phyloP scores from a whole-genome alignment of 164 flowering plant genomes.

The Annona squamosa region DNA sequence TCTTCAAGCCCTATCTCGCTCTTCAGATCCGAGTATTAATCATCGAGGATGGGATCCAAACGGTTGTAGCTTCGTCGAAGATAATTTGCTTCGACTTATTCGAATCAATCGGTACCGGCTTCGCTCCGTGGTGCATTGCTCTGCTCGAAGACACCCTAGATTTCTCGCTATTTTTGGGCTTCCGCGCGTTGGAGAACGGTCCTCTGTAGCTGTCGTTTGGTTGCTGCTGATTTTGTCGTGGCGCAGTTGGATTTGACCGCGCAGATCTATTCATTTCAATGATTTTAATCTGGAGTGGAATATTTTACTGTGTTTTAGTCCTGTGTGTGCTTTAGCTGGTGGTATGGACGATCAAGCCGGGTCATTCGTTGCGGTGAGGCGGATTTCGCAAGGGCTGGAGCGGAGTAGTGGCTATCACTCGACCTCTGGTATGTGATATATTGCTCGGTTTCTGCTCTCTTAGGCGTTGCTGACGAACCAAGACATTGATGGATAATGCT shows the following conservation, averaged over 20 bases:
- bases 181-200: neutral
- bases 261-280: neutral
- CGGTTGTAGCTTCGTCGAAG: too few relatives aligned
- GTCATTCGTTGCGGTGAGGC: conserved; percentile 18
- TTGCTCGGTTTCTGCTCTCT: neutral
- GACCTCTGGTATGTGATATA: conserved; percentile 7
- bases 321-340: neutral
- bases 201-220: neutral
- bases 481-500: too few relatives aligned
- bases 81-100: neutral
- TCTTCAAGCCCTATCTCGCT: neutral
- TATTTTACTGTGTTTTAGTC: neutral
- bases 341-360: conserved; percentile 16
- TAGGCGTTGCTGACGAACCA: too few relatives aligned
- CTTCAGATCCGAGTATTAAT: neutral
- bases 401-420: conserved; percentile 15
- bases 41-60: neutral
- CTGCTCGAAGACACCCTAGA: neutral
- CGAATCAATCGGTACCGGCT: neutral
- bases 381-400: conserved; percentile 18
- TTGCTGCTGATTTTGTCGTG: neutral
- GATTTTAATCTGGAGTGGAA: neutral
- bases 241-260: neutral
- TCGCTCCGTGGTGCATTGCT: too few relatives aligned
- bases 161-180: neutral